A percentile compares a stretch with the other conserved stretches of the same genome.
phyloP scores from a whole-genome alignment of 2,329 filamentous ascomycete genomes.

The Davidsoniella eucalypti region DNA sequence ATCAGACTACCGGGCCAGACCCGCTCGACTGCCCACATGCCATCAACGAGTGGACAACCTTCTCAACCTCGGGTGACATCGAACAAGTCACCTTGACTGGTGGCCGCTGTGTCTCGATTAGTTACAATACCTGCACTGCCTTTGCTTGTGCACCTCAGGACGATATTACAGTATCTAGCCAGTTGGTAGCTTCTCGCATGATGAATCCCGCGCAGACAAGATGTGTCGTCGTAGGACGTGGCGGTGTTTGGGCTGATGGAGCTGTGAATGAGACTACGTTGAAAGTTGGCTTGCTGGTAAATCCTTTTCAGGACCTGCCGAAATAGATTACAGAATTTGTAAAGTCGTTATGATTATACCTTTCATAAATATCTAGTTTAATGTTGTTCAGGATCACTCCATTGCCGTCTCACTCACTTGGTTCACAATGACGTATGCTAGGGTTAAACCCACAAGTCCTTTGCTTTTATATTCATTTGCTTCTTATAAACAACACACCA shows the following conservation, averaged over 20 bases:
- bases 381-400: too few species aligned
- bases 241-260: constrained; percentile 8
- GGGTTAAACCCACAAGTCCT: too few species aligned
- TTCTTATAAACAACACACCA: too few species aligned
- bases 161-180: constrained; percentile 6
- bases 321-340: not conserved
- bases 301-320: constrained; percentile 4
- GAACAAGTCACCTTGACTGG: not conserved
- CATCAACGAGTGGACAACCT: constrained; percentile 8
- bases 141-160: constrained; percentile 11
- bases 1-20: constrained; percentile 8
- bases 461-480: too few species aligned
- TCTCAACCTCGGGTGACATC: not conserved
- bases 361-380: too few species aligned
- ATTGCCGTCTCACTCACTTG: too few species aligned
- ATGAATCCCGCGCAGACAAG: constrained; percentile 11
- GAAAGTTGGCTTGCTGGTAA: constrained; percentile 9
- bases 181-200: constrained; percentile 5
- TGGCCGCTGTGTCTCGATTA: constrained; percentile 9
- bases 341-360: not conserved
- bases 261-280: constrained; percentile 2
- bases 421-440: too few species aligned
- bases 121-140: constrained; percentile 7
- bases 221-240: constrained; percentile 4
- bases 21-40: constrained; percentile 10